Base-by-base conservation (phyloP, 345 rosid genomes). In the Noccaea caerulescens region DNA sequence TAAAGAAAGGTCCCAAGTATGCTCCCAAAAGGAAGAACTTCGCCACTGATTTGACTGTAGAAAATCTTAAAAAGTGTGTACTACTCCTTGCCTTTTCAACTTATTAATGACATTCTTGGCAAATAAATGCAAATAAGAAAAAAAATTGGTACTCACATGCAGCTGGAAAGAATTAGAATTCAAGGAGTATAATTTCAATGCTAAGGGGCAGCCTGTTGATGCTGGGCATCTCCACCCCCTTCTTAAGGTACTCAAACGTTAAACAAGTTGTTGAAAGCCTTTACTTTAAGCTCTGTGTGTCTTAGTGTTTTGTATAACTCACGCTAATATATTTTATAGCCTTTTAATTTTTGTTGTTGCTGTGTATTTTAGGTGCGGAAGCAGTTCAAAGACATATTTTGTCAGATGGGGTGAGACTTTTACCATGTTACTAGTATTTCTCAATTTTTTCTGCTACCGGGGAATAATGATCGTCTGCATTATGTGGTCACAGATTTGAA, bases 191-290 rank as follows among this genome's bases (percentile, higher is more conserved):
- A 94, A 94, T 79, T 89, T 89, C 80, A 84, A 77, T 55, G 95
- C 97, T 43, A 91, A 89, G 81, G 99, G 99, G 76, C 90, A 77
- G 63, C 93, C 91, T 63, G 65, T 86, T 68, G 94, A 91, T 71
- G 76, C 93, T 77, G 98, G 98, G 49, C 87, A 91, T 83, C 90
- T 93, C 68, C 97, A 93, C 69, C 98, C 98, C 8, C 88, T 93
- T 57, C 96, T 83, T 61, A 91, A 93, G 96, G 98, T 81, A 84
- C 53, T 11, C 41, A 6, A 39, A 16, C 12, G 27, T 10, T 6
- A 27, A 57, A 43, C 41, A 12, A 39, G 27, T 58, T n/a, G 33
- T 13, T 66, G 61, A 41, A 58, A 16, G 7, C 52, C 63, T 57
- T 16, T 45, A 63, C 42, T 72, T 13, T 14, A 63, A 63, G 33